Percentiles rank a stretch among this genome's conserved stretches.
These are phyloP conservation scores for Fusarium siculi DNA, from an alignment of 2,329 filamentous ascomycete genomes.

Conservation along the genomic window DNA sequence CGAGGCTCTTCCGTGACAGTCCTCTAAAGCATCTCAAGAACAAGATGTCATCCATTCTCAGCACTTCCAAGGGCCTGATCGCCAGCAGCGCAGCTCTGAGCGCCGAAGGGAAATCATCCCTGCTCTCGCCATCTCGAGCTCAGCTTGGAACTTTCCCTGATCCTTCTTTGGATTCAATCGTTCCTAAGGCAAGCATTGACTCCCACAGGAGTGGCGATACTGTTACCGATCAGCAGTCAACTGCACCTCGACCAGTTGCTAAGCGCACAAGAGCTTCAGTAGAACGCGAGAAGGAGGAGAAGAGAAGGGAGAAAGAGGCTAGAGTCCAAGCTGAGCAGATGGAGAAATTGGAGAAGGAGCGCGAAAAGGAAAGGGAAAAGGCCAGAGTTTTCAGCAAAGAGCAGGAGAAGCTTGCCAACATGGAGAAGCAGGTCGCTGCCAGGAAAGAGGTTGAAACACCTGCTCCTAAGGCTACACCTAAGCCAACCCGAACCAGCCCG, in stretches of 20 bases:
- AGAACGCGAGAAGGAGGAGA: slow-evolving; percentile 72
- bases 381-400: slow-evolving; percentile 68
- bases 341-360: slow-evolving; percentile 72
- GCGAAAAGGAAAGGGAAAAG: slow-evolving; percentile 77
- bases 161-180: slow-evolving; percentile 62
- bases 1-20: slow-evolving; percentile 72
- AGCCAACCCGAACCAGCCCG: slow-evolving; percentile 62
- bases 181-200: slow-evolving; percentile 39
- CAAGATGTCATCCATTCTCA: slow-evolving; percentile 89
- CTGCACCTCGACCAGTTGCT: slow-evolving; percentile 56
- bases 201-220: slow-evolving; percentile 35
- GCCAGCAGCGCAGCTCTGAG: slow-evolving; percentile 77
- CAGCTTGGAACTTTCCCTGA: slow-evolving; percentile 57
- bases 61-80: slow-evolving; percentile 86
- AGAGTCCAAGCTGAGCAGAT: slow-evolving; percentile 69
- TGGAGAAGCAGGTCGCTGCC: slow-evolving; percentile 64
- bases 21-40: slow-evolving; percentile 93
- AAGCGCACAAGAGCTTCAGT: slow-evolving; percentile 67
- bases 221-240: slow-evolving; percentile 44
- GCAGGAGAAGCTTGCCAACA: slow-evolving; percentile 62
- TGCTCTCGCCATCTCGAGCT: slow-evolving; percentile 64
- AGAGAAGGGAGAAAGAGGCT: slow-evolving; percentile 73
- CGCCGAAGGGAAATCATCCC: slow-evolving; percentile 68
- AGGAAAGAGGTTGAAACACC: slow-evolving; percentile 64
- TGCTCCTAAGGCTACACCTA: slow-evolving; percentile 55